Evolutionary conservation across 1,139 yeast species (phyloP), one percentile per base, ranked within the genome.

Genomic region (Pichia sp.): DNA sequence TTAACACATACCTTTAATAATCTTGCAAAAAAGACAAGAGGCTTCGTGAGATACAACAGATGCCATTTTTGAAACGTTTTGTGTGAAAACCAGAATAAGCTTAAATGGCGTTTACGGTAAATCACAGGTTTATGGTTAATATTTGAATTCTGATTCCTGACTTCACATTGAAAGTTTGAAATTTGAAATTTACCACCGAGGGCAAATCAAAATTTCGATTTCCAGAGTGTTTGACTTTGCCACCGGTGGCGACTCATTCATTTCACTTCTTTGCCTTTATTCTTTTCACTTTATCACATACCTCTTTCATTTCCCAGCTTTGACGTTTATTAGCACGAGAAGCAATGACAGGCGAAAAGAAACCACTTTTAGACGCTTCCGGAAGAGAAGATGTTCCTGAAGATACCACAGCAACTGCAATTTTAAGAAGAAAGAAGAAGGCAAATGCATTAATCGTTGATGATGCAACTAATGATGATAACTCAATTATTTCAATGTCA

Each of bases 381-480:
- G 71, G 71, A 18, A 62, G 56, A 48, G 68, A 65, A 2, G 54
- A 57, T 10, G 64, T 51, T 30, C 64, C 64, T n/a, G 70, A 68
- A 66, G 98, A 93, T 70, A 83, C 81, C 59, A 89, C 96, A 53
- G 99, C 99, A 61, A 93, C 99, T 53, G 99, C 99, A 41, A 95
- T 95, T 67, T 78, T 95, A 67, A 87, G 97, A 73, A 82, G 93
- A 73, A 95, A 95, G 84, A 93, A 93, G 95, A 93, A 93, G 80
- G 96, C 88, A 67, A 95, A 95, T 71, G 79, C 95, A 50, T 77
- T 95, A 65, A 74, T 95, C 60, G 99, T 95, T 49, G 99, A 95
- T 69, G 99, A 95, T 72, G 98, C 99, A 58, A 82, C 86, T 66
- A 90, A 88, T 65, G 99, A 95, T 71, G 99, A 95, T 71, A 95